Percentiles rank a stretch among this genome's conserved stretches.
Evolutionary conservation across 2,329 filamentous ascomycete species (phyloP).

Genomic region (Magnaporthiopsis poae): DNA sequence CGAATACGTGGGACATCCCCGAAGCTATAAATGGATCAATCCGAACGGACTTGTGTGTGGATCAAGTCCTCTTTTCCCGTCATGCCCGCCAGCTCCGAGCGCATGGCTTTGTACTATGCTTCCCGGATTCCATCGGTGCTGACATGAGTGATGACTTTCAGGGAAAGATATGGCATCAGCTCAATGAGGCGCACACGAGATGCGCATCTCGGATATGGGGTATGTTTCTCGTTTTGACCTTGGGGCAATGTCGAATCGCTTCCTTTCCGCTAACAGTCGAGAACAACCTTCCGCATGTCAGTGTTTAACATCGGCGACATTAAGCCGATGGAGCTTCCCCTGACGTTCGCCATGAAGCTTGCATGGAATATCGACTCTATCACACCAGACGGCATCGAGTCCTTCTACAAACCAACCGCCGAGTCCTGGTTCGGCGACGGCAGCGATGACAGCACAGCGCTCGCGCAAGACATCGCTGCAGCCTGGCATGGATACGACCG

Average conservation of each 20-base stretch:
- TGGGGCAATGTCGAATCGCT: background rate
- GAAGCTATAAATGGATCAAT: conserved; percentile 54
- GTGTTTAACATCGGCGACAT: conserved; percentile 59
- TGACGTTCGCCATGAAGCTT: conserved; percentile 58
- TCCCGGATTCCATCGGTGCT: background rate
- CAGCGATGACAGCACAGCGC: background rate
- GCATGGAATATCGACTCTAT: conserved; percentile 48
- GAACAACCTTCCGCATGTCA: conserved; percentile 37
- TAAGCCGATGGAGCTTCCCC: conserved; percentile 54
- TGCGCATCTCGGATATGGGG: conserved; percentile 23
- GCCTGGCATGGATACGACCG: conserved; percentile 26
- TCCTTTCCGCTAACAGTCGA: too few species aligned
- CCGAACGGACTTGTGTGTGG: conserved; percentile 30
- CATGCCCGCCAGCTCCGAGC: background rate
- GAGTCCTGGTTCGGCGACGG: conserved; percentile 37
- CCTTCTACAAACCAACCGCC: conserved; percentile 28
- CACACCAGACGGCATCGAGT: conserved; percentile 23
- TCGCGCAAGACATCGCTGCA: background rate
- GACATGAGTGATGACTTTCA: background rate
- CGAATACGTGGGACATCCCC: conserved; percentile 52
- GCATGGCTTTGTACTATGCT: too few species aligned
- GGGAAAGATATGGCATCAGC: conserved; percentile 37
- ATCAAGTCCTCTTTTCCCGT: background rate
- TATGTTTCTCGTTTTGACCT: background rate
- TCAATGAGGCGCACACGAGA: conserved; percentile 41